These are phyloP conservation scores for Ophiosphaerella narmari DNA, from an alignment of 2,329 filamentous ascomycete genomes.

Conservation along the genomic window DNA sequence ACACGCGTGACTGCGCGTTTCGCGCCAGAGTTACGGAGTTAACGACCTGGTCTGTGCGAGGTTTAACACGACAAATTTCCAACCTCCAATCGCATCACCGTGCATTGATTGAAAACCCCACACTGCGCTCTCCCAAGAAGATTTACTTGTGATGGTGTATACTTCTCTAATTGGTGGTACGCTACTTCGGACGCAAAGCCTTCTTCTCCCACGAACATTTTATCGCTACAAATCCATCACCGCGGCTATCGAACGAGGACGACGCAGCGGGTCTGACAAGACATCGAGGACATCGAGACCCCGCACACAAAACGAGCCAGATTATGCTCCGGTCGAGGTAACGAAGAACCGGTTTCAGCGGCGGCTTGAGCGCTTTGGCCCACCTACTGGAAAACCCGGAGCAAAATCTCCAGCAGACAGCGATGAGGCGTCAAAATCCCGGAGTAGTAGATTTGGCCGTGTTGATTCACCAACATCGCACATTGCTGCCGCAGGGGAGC, in stretches of 20 bases:
- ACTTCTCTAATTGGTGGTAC: constrained; percentile 16
- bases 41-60: constrained; percentile 3
- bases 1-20: constrained; percentile 19
- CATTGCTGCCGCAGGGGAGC: neutral
- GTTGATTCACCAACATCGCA: constrained; percentile 5
- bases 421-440: neutral
- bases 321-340: neutral
- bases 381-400: neutral
- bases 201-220: constrained; percentile 19
- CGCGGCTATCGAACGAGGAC: constrained; percentile 39
- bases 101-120: neutral
- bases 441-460: constrained; percentile 11
- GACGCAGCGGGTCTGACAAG: constrained; percentile 14
- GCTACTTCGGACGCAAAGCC: constrained; percentile 19
- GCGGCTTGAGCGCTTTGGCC: constrained; percentile 11
- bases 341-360: constrained; percentile 5
- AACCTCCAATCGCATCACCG: neutral
- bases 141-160: constrained; percentile 25
- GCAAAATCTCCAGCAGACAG: neutral
- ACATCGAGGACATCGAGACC: constrained; percentile 11
- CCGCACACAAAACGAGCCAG: constrained; percentile 9
- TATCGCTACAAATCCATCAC: constrained; percentile 39
- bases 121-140: neutral
- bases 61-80: neutral
- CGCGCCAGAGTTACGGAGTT: constrained; percentile 2